Evolutionary conservation across 331 rosid genomes (phyloP).

Genomic region (Acacia concinna): DNA sequence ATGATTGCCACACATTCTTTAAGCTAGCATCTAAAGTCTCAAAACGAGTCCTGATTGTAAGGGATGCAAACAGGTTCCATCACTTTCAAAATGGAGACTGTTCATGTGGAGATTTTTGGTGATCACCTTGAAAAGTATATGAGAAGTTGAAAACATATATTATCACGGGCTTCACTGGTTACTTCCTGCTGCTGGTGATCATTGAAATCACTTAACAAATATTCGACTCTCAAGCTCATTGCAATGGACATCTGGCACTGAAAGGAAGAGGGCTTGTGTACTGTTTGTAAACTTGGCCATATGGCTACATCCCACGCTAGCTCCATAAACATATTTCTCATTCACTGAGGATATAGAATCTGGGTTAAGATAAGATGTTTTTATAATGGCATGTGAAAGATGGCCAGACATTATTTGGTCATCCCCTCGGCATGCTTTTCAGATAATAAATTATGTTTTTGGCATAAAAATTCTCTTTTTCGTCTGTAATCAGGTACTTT

Average conservation of each 20-base stretch:
- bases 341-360: not conserved
- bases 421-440: not conserved
- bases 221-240: not conserved
- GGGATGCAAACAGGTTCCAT: constrained; percentile 85
- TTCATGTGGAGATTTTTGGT: constrained; percentile 89
- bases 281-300: not conserved
- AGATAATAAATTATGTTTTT: not conserved
- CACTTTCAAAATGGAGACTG: constrained; percentile 65
- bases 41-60: constrained; percentile 54
- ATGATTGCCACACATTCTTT: constrained; percentile 74
- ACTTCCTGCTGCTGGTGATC: not conserved
- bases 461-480: not conserved
- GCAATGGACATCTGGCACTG: not conserved
- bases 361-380: not conserved
- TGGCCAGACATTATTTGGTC: not conserved
- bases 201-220: not conserved
- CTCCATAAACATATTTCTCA: not conserved
- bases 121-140: constrained; percentile 26
- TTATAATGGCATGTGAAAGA: not conserved
- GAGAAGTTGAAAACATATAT: not conserved
- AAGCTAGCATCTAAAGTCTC: constrained; percentile 62
- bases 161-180: not conserved
- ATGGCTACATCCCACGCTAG: not conserved
- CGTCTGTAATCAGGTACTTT: not conserved
- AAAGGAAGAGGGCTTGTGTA: not conserved